These are phyloP conservation scores for Raddia guianensis DNA, from an alignment of 176 grass and related monocot species.

Conservation along the genomic window DNA sequence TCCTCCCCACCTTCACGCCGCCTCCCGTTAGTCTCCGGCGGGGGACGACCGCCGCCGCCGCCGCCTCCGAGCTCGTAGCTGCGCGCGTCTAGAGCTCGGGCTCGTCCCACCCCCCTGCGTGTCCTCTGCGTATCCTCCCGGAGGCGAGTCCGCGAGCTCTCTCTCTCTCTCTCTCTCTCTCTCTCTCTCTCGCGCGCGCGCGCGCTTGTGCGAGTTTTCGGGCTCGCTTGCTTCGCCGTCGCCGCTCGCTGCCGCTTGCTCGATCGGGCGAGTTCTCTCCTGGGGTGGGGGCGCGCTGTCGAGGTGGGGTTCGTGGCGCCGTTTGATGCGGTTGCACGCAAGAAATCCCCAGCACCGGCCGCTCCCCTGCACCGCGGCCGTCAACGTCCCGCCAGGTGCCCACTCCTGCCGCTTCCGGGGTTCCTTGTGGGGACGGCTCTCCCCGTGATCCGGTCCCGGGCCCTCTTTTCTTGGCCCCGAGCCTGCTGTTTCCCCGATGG, in stretches of 20 bases:
- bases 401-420: slow-evolving; percentile 16
- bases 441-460: slow-evolving; percentile 35
- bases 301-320: slow-evolving; percentile 23
- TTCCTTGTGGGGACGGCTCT: slow-evolving; percentile 30
- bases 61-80: neutral
- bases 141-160: slow-evolving; percentile 35
- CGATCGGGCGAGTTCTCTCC: slow-evolving; percentile 21
- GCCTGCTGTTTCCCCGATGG: slow-evolving; percentile 3
- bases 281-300: neutral
- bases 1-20: slow-evolving; percentile 13
- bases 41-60: slow-evolving; percentile 25
- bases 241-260: neutral
- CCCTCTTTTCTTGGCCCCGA: slow-evolving; percentile 11
- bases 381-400: slow-evolving; percentile 38
- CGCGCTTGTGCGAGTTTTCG: no score
- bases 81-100: neutral
- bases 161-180: no score
- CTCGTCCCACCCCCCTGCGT: neutral
- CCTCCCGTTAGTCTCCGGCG: slow-evolving; percentile 20
- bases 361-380: slow-evolving; percentile 26
- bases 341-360: slow-evolving; percentile 31
- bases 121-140: neutral
- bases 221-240: neutral
- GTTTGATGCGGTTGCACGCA: slow-evolving; percentile 45
- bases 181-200: no score